Evolutionary conservation across 352 stramenopile species (phyloP).

Genomic region (Phytophthora hybrid): DNA sequence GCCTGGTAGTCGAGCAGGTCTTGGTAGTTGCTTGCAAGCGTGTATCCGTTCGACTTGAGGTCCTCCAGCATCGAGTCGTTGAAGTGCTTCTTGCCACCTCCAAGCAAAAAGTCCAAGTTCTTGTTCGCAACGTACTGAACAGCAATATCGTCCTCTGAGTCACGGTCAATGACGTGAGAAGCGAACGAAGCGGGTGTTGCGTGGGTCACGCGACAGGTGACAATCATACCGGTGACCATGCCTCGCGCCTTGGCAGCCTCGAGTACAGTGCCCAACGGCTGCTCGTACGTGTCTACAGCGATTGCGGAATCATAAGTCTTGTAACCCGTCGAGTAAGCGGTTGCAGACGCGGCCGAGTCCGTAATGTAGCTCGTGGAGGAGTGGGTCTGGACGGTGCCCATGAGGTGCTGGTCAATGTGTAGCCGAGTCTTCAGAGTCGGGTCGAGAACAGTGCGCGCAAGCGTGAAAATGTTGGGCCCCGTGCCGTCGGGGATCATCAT

Average conservation of each 20-base stretch:
- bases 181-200: conserved; percentile 67
- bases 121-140: conserved; percentile 71
- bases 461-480: conserved; percentile 66
- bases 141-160: conserved; percentile 65
- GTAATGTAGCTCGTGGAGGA: conserved; percentile 76
- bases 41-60: conserved; percentile 55
- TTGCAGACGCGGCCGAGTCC: conserved; percentile 67
- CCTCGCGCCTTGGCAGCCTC: conserved; percentile 66
- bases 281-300: conserved; percentile 55
- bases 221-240: conserved; percentile 72
- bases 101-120: conserved; percentile 72
- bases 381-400: conserved; percentile 67
- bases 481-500: conserved; percentile 83
- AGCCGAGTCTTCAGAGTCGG: conserved; percentile 61
- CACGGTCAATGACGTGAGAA: conserved; percentile 61
- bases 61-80: conserved; percentile 56
- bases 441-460: conserved; percentile 66
- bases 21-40: conserved; percentile 60
- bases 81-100: conserved; percentile 62
- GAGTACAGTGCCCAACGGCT: conserved; percentile 60
- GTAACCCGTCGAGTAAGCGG: conserved; percentile 61
- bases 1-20: conserved; percentile 66
- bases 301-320: conserved; percentile 67
- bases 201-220: conserved; percentile 65
- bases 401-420: conserved; percentile 66